Evolutionary conservation across 495 filamentous ascomycete species (phyloP).

Genomic region (Penicillium tannophilum): DNA sequence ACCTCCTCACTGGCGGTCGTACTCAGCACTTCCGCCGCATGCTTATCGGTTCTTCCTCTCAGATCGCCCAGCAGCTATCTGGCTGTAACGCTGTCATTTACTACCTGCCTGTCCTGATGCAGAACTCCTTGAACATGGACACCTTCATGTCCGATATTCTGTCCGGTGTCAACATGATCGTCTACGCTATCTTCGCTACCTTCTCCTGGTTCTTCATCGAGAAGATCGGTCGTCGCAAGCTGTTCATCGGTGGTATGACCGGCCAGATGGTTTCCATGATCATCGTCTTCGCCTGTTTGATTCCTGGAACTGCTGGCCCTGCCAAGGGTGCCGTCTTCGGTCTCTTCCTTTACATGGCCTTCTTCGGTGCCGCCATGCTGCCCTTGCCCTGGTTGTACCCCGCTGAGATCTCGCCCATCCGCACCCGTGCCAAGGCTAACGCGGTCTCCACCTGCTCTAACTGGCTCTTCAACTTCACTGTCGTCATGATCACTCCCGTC

Average conservation of each 20-base stretch:
- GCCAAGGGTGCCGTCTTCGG: slow-evolving; percentile 75
- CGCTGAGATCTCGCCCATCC: slow-evolving; percentile 74
- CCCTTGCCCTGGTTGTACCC: slow-evolving; percentile 59
- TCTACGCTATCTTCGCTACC: slow-evolving; percentile 77
- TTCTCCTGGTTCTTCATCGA: slow-evolving; percentile 87
- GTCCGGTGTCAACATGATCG: slow-evolving; percentile 82
- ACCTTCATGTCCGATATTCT: slow-evolving; percentile 71
- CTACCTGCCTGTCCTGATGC: slow-evolving; percentile 78
- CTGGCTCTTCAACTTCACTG: slow-evolving; percentile 80
- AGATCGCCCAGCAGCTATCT: slow-evolving; percentile 81
- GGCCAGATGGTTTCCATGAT: slow-evolving; percentile 74
- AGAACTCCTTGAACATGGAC: slow-evolving; percentile 61
- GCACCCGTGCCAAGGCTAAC: slow-evolving; percentile 74
- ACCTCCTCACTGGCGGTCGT: slow-evolving; percentile 45
- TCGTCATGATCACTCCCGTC: slow-evolving; percentile 81
- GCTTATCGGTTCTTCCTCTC: slow-evolving; percentile 58
- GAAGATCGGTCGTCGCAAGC: slow-evolving; percentile 70
- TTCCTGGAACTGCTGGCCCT: slow-evolving; percentile 53
- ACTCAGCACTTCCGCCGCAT: slow-evolving; percentile 52
- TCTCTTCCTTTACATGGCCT: slow-evolving; percentile 77
- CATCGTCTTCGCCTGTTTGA: slow-evolving; percentile 71
- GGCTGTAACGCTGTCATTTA: slow-evolving; percentile 85
- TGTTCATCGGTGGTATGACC: slow-evolving; percentile 72
- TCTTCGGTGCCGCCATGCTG: slow-evolving; percentile 76
- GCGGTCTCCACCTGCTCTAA: slow-evolving; percentile 75